Evolutionary conservation across 768 basidiomycete genomes (phyloP), one percentile per base, ranked within the genome.

Genomic region (Xerocomellus amylosporus): DNA sequence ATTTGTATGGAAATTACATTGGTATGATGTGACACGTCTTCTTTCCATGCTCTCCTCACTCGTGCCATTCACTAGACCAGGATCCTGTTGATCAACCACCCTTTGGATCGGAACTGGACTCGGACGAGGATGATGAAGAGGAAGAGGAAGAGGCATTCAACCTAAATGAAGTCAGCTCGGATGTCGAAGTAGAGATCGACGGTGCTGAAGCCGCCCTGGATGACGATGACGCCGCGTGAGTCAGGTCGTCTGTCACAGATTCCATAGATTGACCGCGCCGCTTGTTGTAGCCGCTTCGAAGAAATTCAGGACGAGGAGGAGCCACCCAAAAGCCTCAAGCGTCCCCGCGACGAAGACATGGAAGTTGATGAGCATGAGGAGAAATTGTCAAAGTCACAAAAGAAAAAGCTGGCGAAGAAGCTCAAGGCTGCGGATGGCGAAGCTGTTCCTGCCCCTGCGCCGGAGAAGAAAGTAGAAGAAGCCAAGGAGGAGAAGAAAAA

Each of bases 1-100:
- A 91, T 73, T 73, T 94, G 56, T 84, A 86, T 58, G 92, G 93
- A 51, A 92, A 93, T 72, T 93, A 92, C 71, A 82, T 94, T 67
- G 83, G 88, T 88, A 71, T 42, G 55, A 43, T 36, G 37, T 34
- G 48, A 47, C 20, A 10, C 22, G 45, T 10, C 12, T 36, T 49
- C 34, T 51, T 37, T 31, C 3, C 17, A 15, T 51, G 17, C 33
- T 26, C 24, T 49, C 20, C 20, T 57, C 46, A 45, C 41, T 19
- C 43, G 5, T 49, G 19, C 51, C 38, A 46, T n/a, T 48, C 31
- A 28, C 26, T 54, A 88, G 87, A 86, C 60, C 85, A 88, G 66
- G 55, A 61, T 6, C 70, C 73, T 26, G 63, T 72, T 9, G 79
- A 85, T 57, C 74, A 79, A 37, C 75, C 79, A 24, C 81, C 83